Evolutionary conservation across 495 filamentous ascomycete genomes (phyloP).

Genomic region (Neurospora tetraspora): DNA sequence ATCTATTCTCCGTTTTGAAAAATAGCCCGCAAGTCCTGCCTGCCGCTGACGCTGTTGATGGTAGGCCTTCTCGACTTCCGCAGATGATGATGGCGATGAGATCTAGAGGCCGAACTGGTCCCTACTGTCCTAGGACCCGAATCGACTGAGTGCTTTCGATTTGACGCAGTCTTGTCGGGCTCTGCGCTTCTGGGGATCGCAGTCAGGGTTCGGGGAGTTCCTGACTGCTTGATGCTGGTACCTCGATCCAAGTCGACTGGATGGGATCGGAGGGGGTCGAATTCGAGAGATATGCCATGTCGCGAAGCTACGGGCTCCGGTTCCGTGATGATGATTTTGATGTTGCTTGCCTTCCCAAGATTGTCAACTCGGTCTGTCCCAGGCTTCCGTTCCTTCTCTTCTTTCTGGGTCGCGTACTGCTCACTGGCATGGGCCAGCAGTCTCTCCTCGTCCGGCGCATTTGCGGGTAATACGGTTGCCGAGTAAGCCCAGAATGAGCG

Average conservation of each 20-base stretch:
- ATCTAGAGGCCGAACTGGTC: neutral
- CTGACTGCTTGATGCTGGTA: neutral
- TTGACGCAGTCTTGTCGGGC: neutral
- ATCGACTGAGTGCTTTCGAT: neutral
- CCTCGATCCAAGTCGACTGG: neutral
- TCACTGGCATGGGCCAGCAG: neutral
- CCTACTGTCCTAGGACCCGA: neutral
- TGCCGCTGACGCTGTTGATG: neutral
- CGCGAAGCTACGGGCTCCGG: neutral
- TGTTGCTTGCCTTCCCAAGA: neutral
- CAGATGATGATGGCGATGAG: neutral
- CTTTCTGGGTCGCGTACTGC: neutral
- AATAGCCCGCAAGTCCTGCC: neutral
- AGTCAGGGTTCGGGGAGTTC: neutral
- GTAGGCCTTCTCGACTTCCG: neutral
- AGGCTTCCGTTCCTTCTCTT: neutral
- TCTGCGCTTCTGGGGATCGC: neutral
- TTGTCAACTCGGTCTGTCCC: neutral
- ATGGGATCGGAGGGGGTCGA: neutral
- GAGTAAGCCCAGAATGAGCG: neutral
- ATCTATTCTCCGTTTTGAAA: neutral
- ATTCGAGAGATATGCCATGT: neutral
- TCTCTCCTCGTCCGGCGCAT: neutral
- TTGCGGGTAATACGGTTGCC: neutral
- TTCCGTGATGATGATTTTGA: neutral